These are phyloP conservation scores for Flammula alnicola DNA, from an alignment of 1,284 basidiomycete species.

Conservation along the genomic window DNA sequence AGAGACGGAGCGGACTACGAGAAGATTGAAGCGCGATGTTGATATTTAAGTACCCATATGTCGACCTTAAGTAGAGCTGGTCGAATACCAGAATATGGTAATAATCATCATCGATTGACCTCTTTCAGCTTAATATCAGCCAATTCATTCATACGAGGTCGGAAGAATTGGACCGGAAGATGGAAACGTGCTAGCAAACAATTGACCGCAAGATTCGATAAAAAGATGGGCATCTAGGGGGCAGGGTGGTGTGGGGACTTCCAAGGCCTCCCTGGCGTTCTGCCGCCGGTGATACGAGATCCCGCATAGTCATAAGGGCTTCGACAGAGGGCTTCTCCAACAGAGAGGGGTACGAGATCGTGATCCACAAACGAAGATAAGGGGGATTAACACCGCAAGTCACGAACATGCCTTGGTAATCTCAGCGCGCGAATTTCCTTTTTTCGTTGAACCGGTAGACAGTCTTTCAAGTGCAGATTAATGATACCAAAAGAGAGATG, in stretches of 20 bases:
- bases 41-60: no score
- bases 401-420: no score
- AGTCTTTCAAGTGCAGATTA: no score
- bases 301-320: constrained; percentile 18
- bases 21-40: constrained; percentile 1
- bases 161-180: constrained; percentile 8
- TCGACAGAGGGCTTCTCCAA: background rate
- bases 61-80: no score
- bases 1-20: background rate
- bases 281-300: constrained; percentile 27
- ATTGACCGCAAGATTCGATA: constrained; percentile 1
- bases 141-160: constrained; percentile 1
- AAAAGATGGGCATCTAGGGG: constrained; percentile 4
- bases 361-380: no score
- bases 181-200: constrained; percentile 6
- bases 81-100: no score
- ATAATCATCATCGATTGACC: no score
- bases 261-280: constrained; percentile 15
- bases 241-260: constrained; percentile 13
- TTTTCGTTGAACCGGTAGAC: no score
- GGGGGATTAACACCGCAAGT: no score
- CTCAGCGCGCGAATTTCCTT: no score
- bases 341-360: constrained; percentile 2
- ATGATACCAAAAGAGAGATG: no score
- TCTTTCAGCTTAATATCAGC: constrained; percentile 2